Evolutionary conservation across 495 filamentous ascomycete species (phyloP).

Genomic region (Xylaria cubensis): DNA sequence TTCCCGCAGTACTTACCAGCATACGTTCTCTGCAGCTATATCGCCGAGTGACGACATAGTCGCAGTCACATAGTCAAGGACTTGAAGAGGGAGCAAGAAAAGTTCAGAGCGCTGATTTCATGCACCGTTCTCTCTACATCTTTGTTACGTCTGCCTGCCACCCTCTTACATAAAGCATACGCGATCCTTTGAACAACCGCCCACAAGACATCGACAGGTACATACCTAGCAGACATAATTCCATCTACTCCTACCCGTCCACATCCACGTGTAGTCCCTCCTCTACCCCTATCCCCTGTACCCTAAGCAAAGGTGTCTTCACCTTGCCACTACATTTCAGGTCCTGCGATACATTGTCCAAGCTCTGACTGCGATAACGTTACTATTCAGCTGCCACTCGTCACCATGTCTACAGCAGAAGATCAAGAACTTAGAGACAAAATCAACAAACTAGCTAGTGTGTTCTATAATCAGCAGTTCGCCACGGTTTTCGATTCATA

Average conservation of each 20-base stretch:
- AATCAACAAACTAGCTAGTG: slow-evolving; percentile 79
- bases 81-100: background rate
- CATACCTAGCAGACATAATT: slow-evolving; percentile 1
- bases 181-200: background rate
- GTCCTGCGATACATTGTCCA: slow-evolving; percentile 1
- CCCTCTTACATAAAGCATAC: slow-evolving; percentile 1
- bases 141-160: slow-evolving; percentile 18
- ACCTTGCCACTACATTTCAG: slow-evolving; percentile 3
- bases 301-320: background rate
- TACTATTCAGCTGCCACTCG: slow-evolving; percentile 27
- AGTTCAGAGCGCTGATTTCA: slow-evolving; percentile 3
- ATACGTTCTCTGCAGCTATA: slow-evolving; percentile 17
- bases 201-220: background rate
- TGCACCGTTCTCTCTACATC: background rate
- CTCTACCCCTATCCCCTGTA: background rate
- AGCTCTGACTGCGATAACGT: slow-evolving; percentile 26
- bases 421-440: slow-evolving; percentile 74
- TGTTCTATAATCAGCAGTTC: slow-evolving; percentile 33
- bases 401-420: slow-evolving; percentile 68
- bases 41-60: slow-evolving; percentile 30
- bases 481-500: background rate
- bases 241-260: background rate
- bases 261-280: background rate
- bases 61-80: slow-evolving; percentile 1
- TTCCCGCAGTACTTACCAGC: background rate